A percentile compares a stretch with the other conserved stretches of the same genome.
Conservation (phyloP, 257 asterid genomes). For the Euphrasia confusa region DNA sequence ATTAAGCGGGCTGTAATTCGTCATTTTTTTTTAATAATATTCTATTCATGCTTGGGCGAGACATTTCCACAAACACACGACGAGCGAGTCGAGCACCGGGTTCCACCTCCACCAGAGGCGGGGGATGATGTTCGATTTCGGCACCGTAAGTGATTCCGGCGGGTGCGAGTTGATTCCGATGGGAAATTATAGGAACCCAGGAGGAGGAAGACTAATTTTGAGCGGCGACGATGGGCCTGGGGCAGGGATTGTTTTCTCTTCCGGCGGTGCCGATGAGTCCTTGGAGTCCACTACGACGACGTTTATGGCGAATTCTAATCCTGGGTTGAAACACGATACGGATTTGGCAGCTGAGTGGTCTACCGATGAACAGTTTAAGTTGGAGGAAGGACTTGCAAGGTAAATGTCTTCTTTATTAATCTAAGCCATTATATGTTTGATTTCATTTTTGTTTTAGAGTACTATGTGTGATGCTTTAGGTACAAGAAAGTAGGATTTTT, state of each 20-base stretch:
- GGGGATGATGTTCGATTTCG: conserved; percentile 40
- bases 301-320: conserved; percentile 52
- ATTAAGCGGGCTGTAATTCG: neutral
- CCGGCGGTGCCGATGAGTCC: conserved; percentile 37
- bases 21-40: no score
- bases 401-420: conserved; percentile 53
- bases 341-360: conserved; percentile 86
- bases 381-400: conserved; percentile 87
- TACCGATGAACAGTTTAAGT: conserved; percentile 59
- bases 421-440: conserved; percentile 1
- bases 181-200: conserved; percentile 36
- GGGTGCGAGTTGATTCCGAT: conserved; percentile 41
- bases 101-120: conserved; percentile 38
- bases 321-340: conserved; percentile 75
- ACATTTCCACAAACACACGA: conserved; percentile 38
- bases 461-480: conserved; percentile 1
- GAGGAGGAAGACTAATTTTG: conserved; percentile 30
- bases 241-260: conserved; percentile 45
- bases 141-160: conserved; percentile 34
- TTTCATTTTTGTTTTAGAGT: neutral
- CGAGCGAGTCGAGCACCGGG: conserved; percentile 56
- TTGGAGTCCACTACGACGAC: conserved; percentile 30
- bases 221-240: conserved; percentile 36
- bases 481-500: neutral
- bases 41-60: conserved; percentile 24